Conservation (phyloP, 169 alveolate species). For the Cytauxzoon felis region DNA sequence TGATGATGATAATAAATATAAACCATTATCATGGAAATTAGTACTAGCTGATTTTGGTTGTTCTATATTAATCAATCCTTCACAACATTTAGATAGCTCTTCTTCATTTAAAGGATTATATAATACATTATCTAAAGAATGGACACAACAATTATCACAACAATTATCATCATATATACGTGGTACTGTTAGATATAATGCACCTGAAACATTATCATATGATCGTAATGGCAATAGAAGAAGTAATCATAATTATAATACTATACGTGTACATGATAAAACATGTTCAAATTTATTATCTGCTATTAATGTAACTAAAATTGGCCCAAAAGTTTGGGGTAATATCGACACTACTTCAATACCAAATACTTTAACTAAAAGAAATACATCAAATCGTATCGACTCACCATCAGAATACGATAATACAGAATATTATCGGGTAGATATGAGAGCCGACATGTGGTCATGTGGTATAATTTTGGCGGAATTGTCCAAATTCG, state of each 20-base stretch:
- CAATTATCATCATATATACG: constrained; percentile 45
- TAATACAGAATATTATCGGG: constrained; percentile 29
- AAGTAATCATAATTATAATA: constrained; percentile 36
- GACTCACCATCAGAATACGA: constrained; percentile 2
- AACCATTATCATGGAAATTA: constrained; percentile 70
- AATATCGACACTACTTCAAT: no score
- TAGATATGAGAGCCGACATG: constrained; percentile 44
- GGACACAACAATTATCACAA: constrained; percentile 17
- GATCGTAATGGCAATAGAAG: constrained; percentile 53
- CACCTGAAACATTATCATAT: constrained; percentile 58
- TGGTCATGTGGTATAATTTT: constrained; percentile 61
- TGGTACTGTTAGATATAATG: constrained; percentile 56
- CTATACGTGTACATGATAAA: constrained; percentile 5
- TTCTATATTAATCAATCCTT: constrained; percentile 57
- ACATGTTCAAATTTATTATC: not conserved
- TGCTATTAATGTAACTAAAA: not conserved
- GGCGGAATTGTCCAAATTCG: constrained; percentile 52
- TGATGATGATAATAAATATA: constrained; percentile 46
- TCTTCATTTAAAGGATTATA: constrained; percentile 10
- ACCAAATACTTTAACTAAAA: not conserved
- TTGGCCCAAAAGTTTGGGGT: constrained; percentile 4
- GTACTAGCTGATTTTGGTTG: constrained; percentile 76
- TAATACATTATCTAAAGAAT: constrained; percentile 29
- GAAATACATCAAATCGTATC: not conserved
- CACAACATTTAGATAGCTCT: constrained; percentile 46